Evolutionary conservation across 2,329 filamentous ascomycete genomes (phyloP), one percentile per base, ranked within the genome.

Genomic region (Colletotrichum caudatum): DNA sequence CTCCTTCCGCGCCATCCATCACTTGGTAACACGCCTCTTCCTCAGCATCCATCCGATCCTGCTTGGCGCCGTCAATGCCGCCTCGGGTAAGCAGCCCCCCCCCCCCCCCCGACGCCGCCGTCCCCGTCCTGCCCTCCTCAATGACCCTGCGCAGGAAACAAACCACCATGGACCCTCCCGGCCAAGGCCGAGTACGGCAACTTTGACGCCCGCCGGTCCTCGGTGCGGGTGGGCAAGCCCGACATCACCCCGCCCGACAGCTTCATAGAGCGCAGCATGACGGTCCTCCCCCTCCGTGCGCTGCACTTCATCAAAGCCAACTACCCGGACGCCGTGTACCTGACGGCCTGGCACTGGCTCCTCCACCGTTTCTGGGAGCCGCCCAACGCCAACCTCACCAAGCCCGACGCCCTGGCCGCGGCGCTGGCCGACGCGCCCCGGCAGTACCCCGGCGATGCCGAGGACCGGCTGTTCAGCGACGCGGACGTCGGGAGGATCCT

Each of bases 91-190:
- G 54, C 35, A 2, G 18, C 5, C 20, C 9, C n/a, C n/a, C n/a
- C n/a, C n/a, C n/a, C n/a, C n/a, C n/a, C n/a, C 46, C n/a, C n/a
- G 9, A 26, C 14, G 18, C 18, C 2, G 20, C 20, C n/a, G 20
- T 6, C 2, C 46, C 16, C 29, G 3, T 23, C 11, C 3, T 3
- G 8, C n/a, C 26, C 46, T 51, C 14, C 56, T 51, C 23, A 53
- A 5, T 3, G 3, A 4, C 35, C n/a, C 20, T 20, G 1, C 29
- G 37, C 74, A 89, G 91, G 92, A 61, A 95, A 96, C 80, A 89
- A 89, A 74, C 93, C 93, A 0, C 93, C 93, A 1, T 94, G 92
- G 91, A 84, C 84, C 0, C 83, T 93, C 39, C 88, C 90, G 2
- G 90, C 89, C 54, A 95, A 95, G 83, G 90, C 87, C 29, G 79